Evolutionary conservation across 768 basidiomycete species (phyloP).

Genomic region (Calocera viscosa): DNA sequence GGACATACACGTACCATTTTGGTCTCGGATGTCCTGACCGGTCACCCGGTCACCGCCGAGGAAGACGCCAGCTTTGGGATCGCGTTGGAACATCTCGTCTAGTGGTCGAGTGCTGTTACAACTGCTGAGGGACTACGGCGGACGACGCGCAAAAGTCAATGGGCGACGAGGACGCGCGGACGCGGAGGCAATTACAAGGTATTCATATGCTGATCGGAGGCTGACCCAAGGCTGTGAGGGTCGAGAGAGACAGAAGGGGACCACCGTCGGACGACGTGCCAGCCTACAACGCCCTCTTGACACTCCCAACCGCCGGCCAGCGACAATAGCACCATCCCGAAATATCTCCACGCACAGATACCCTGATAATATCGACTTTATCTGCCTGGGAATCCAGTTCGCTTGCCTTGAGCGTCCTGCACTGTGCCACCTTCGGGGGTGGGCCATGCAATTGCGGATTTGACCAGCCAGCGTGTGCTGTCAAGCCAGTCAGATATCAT

Average conservation of each 20-base stretch:
- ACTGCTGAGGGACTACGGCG: neutral
- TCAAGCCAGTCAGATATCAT: neutral
- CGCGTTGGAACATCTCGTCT: slow-evolving; percentile 66
- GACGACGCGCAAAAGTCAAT: slow-evolving; percentile 9
- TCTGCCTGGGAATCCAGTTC: neutral
- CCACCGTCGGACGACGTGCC: neutral
- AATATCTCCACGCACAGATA: neutral
- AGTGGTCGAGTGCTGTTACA: neutral
- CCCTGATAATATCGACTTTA: neutral
- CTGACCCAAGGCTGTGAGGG: neutral
- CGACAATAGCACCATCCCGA: neutral
- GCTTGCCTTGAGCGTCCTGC: neutral
- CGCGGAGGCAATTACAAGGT: neutral
- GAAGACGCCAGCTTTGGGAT: slow-evolving; percentile 83
- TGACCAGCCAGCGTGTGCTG: neutral
- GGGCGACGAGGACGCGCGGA: slow-evolving; percentile 8
- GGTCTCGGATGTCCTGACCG: slow-evolving; percentile 91
- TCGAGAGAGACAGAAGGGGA: neutral
- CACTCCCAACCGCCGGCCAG: slow-evolving; percentile 4
- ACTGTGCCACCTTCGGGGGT: neutral
- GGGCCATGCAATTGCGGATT: neutral
- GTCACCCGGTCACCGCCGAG: slow-evolving; percentile 87
- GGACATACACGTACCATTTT: slow-evolving; percentile 55
- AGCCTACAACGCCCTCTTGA: slow-evolving; percentile 7
- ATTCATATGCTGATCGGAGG: neutral